Percentiles rank a stretch among this genome's conserved stretches.
Conservation (phyloP, 176 grass and related monocot genomes). For the Zoysia pacifica region DNA sequence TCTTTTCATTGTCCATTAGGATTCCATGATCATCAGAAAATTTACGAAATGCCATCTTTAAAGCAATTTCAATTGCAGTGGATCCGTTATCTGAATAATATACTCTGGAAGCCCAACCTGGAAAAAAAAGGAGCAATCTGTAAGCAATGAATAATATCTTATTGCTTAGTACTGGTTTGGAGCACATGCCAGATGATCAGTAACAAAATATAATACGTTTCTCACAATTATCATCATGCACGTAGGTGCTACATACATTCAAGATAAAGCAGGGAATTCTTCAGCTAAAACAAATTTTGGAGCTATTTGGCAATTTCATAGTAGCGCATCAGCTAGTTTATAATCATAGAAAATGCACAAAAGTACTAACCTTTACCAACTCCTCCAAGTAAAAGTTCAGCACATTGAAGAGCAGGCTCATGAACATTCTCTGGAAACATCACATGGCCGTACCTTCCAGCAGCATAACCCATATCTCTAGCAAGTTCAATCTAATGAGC, state of each 20-base stretch:
- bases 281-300: conserved; percentile 10
- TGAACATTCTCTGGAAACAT: conserved; percentile 99
- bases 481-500: conserved; percentile 86
- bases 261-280: conserved; percentile 5
- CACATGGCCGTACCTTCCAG: conserved; percentile 89
- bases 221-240: conserved; percentile 18
- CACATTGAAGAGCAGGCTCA: conserved; percentile 86
- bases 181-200: not conserved
- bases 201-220: conserved; percentile 11
- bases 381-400: conserved; percentile 86
- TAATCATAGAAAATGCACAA: not conserved
- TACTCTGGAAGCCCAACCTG: conserved; percentile 92
- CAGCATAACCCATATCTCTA: conserved; percentile 95
- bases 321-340: conserved; percentile 6
- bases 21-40: conserved; percentile 66
- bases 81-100: conserved; percentile 97
- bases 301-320: conserved; percentile 10
- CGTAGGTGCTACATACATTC: conserved; percentile 10
- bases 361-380: conserved; percentile 79
- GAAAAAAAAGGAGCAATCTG: conserved; percentile 31
- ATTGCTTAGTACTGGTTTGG: not conserved
- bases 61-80: conserved; percentile 97
- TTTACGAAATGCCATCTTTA: conserved; percentile 99
- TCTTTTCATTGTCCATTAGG: conserved; percentile 39
- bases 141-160: conserved; percentile 23